These are phyloP conservation scores for Neurospora sp. DNA, from an alignment of 495 filamentous ascomycete genomes.

Conservation along the genomic window DNA sequence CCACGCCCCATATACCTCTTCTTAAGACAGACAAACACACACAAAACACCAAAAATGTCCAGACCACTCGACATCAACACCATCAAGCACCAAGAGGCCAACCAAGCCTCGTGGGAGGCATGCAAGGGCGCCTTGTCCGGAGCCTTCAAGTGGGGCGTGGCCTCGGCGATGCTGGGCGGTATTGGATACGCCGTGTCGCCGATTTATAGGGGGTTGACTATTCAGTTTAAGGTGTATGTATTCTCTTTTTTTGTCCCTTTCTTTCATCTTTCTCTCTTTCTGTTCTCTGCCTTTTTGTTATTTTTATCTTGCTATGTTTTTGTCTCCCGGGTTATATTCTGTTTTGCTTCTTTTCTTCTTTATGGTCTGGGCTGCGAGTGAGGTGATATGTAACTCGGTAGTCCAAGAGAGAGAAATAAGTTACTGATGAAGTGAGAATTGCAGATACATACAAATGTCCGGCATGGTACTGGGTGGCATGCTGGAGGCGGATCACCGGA, in stretches of 20 bases:
- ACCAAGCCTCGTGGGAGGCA: slow-evolving; percentile 52
- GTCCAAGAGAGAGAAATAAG: neutral
- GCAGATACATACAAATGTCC: slow-evolving; percentile 74
- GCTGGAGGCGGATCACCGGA: slow-evolving; percentile 69
- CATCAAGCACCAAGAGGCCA: slow-evolving; percentile 45
- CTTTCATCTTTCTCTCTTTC: neutral
- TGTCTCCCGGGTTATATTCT: neutral
- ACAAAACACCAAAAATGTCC: slow-evolving; percentile 18
- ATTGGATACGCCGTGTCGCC: slow-evolving; percentile 52
- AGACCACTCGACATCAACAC: slow-evolving; percentile 18
- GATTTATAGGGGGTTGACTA: slow-evolving; percentile 69
- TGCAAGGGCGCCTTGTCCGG: slow-evolving; percentile 49
- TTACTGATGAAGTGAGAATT: neutral
- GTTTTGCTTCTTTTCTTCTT: neutral
- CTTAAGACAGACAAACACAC: neutral
- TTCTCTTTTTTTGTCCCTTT: neutral
- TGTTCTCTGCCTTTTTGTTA: neutral
- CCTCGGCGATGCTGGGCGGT: slow-evolving; percentile 44
- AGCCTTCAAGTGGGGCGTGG: slow-evolving; percentile 56
- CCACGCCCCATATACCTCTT: neutral
- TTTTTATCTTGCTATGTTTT: neutral
- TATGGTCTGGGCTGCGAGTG: neutral
- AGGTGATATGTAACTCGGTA: neutral
- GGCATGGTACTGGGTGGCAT: slow-evolving; percentile 78
- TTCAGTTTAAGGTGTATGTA: slow-evolving; percentile 80